Evolutionary conservation across 108 stramenopile genomes (phyloP), one percentile per base, ranked within the genome.

Genomic region (Pseudonitzschia delicatissima): DNA sequence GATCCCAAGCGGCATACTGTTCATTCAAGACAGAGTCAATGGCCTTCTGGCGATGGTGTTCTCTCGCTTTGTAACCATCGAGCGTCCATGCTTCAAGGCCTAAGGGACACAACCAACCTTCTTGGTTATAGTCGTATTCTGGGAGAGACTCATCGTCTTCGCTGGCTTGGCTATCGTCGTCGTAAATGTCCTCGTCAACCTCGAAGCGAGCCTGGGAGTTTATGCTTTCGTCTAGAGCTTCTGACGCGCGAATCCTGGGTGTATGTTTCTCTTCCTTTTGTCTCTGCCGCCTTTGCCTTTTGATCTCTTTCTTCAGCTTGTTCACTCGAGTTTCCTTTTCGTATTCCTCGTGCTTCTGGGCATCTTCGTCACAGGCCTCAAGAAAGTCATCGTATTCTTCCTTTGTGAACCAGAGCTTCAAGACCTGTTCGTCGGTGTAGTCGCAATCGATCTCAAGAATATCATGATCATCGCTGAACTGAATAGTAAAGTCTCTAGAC

Each of bases 21-120:
- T 51, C 50, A 51, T 51, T 18, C 11, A 51, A 25, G 11, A 51
- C 50, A 51, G 9, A 9, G 20, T 51, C 50, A 51, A 51, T 51
- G 13, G 50, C 18, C 9, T 18, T 23, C 50, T 23, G 9, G 13
- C 20, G 18, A 23, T 18, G 9, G 9, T 20, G 18, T 25, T 51
- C n/a, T 25, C 50, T 18, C 20, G 18, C 20, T 51, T 51, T 51
- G 20, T 51, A 51, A 9, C 50, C 50, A 23, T 51, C 50, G 11
- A 23, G 13, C 9, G 50, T 51, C 50, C 50, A 51, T 23, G 50
- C 50, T 20, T 51, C 50, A 9, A 51, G 20, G 13, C 50, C 50
- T 11, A 51, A 20, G 9, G 23, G 40, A 42, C 15, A 0, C 40
- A 15, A 11, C 11, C 15, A 42, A 42, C 15, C 40, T 15, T 42